A percentile compares a stretch with the other conserved stretches of the same genome.
Conservation (phyloP, 257 asterid genomes). For the Gentiana straminea region DNA sequence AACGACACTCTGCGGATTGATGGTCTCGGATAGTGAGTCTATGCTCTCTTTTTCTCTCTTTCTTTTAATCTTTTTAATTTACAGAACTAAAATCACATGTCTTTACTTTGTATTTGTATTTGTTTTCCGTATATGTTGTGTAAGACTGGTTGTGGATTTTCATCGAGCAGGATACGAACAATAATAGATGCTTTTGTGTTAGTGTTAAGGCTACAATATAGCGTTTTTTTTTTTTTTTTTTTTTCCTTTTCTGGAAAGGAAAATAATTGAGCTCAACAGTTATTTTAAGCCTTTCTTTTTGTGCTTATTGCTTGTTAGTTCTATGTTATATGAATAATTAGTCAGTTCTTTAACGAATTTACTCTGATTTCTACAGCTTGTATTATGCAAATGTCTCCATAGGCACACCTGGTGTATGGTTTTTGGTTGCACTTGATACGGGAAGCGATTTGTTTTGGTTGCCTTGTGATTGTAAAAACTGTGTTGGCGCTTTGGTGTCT, state of each 20-base stretch:
- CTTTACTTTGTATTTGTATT: background rate
- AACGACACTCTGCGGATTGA: conserved; percentile 44
- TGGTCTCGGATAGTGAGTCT: conserved; percentile 73
- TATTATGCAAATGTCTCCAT: conserved; percentile 73
- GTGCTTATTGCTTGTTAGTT: no score
- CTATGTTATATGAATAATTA: background rate
- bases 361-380: conserved; percentile 40
- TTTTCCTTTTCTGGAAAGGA: background rate
- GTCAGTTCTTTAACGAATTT: background rate
- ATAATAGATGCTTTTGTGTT: no score
- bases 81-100: background rate
- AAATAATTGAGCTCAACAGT: background rate
- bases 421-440: conserved; percentile 91
- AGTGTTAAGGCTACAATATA: background rate
- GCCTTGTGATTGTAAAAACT: conserved; percentile 72
- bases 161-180: no score
- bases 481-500: conserved; percentile 39
- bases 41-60: background rate
- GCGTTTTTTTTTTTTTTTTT: no score
- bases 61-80: background rate
- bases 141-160: background rate
- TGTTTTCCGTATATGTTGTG: background rate
- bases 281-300: no score
- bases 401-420: conserved; percentile 60
- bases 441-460: conserved; percentile 97